Base-by-base conservation (phyloP, 176 grass and related monocot species). In the Triticum dicoccoides region DNA sequence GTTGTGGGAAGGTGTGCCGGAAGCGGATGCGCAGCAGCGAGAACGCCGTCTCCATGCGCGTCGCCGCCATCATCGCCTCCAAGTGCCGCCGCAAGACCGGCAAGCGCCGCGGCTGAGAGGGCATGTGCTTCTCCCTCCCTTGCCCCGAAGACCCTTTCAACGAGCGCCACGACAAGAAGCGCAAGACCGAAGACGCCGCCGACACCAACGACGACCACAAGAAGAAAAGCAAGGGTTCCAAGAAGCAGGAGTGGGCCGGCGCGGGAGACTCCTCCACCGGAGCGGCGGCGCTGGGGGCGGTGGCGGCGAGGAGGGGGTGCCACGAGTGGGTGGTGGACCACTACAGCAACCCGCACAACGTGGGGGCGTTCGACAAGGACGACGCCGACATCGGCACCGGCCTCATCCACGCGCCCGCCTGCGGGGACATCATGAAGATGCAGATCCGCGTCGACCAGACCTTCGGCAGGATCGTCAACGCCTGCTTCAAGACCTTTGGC, bases 91-190 rank as follows among this genome's bases (percentile, higher is more conserved):
- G 96, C 86, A 95, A 98, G 86, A 80, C 85, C 14, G 96, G 95
- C 32, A 93, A 95, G 88, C 91, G 93, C 39, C 91, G 93, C 17
- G 77, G 25, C 70, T 98, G 96, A 69, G 96, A 98, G 93, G 90
- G 92, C 42, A 98, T 96, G 96, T 98, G 96, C 82, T 98, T 90
- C 86, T 94, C 89, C 80, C 94, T 96, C 82, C 94, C 96, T 20
- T 91, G 84, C 6, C 70, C 90, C 5, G 90, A 95, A 1, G 93
- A 95, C 23, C 90, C 90, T 64, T 95, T 90, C 90, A 90, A 95
- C 79, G 90, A 92, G 30, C 79, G 85, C 24, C 85, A 83, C 29
- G 93, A 89, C 0, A 97, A 87, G 86, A 94, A 92, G 82, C 77
- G 37, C 35, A 89, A 67, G 70, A 6, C 10, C 70, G 66, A 80